Percentiles rank a stretch among this genome's conserved stretches.
These are phyloP conservation scores for Euptelea pleiosperma DNA, from an alignment of 164 flowering plant genomes.

Conservation along the genomic window DNA sequence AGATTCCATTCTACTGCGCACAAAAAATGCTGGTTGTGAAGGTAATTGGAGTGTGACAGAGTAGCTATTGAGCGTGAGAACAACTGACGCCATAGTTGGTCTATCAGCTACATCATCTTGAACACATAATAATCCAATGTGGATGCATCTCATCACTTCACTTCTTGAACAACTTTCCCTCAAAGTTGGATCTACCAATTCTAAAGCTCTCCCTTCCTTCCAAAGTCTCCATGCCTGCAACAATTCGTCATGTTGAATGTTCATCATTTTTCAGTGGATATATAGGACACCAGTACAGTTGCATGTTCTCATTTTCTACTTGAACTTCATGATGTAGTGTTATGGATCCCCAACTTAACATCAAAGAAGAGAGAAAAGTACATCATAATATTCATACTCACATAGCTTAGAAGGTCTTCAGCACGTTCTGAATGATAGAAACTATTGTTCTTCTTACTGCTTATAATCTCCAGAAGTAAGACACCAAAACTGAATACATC, in stretches of 20 bases:
- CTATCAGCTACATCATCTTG: conserved; percentile 38
- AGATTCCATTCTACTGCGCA: background rate
- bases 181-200: too few relatives aligned
- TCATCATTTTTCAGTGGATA: too few relatives aligned
- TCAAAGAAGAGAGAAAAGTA: background rate
- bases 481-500: conserved; percentile 22
- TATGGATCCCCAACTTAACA: too few relatives aligned
- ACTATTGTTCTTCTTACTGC: conserved; percentile 6
- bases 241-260: too few relatives aligned
- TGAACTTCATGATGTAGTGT: too few relatives aligned
- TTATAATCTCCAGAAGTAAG: conserved; percentile 14
- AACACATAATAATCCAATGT: too few relatives aligned
- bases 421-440: background rate
- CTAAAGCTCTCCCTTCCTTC: conserved; percentile 16
- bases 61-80: conserved; percentile 34
- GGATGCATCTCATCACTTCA: too few relatives aligned
- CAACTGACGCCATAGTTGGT: conserved; percentile 48
- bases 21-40: conserved; percentile 29
- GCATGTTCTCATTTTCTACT: too few relatives aligned
- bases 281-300: too few relatives aligned
- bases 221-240: conserved; percentile 26
- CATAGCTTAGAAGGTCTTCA: conserved; percentile 5
- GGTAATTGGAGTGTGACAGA: conserved; percentile 36
- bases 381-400: background rate
- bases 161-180: too few relatives aligned